Evolutionary conservation across 1,284 basidiomycete genomes (phyloP), one percentile per base, ranked within the genome.

Genomic region (Phlebopus sp.): DNA sequence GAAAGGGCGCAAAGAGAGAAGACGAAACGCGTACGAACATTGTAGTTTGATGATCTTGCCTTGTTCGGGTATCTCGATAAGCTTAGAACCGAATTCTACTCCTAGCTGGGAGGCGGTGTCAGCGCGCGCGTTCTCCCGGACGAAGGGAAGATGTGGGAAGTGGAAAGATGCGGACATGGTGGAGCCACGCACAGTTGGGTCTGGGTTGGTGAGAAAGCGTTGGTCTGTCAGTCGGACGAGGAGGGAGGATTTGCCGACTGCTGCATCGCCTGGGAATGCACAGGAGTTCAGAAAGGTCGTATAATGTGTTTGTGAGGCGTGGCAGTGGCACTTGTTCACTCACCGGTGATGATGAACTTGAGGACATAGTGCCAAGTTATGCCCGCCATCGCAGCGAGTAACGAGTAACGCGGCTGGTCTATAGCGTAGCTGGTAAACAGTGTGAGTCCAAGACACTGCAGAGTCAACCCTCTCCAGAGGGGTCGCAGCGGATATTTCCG

Each of bases 41-140:
- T 92, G 90, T 36, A 92, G 73, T 64, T 92, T 92, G 42, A 91
- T 78, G 35, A 87, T 79, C 67, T 90, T 91, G 58, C 81, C 79
- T 59, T 84, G 81, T 49, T 87, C 86, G 3, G 83, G 81, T 40
- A 92, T 77, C 1, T 82, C 80, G 48, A 92, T 83, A 21, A 92
- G 68, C 61, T 92, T 90, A 23, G 86, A 86, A 31, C 90, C 90
- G 60, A 92, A 93, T 62, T 93, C 90, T 32, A 92, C 90, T 38
- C 90, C 90, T 62, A 92, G 78, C 87, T 89, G 61, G 52, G 44
- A 6, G 13, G 19, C 27, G 37, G 23, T 14, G 38, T 55, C 34
- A 48, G 35, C 27, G 4, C 21, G 21, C 18, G 15, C n/a, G 32
- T 11, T 15, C 40, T n/a, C n/a, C n/a, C 2, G 18, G 49, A 34